Evolutionary conservation across 2,329 filamentous ascomycete genomes (phyloP).

Genomic region (Microthyrium microscopicum): DNA sequence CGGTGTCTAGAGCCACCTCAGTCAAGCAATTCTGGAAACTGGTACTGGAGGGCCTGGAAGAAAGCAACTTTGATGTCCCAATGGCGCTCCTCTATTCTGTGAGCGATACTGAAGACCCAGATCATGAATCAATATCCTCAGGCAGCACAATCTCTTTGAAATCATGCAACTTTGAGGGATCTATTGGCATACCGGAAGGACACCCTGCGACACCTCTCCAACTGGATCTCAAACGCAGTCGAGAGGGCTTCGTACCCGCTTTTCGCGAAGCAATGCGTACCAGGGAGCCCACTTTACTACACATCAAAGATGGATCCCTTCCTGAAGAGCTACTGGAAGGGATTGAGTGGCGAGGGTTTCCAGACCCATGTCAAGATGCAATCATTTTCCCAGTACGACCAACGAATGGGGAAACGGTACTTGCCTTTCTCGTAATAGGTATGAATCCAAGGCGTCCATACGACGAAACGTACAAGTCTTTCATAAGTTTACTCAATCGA

Average conservation of each 20-base stretch:
- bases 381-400: constrained; percentile 10
- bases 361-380: constrained; percentile 17
- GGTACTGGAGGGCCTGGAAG: constrained; percentile 4
- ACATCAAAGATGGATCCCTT: constrained; percentile 6
- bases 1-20: constrained; percentile 13
- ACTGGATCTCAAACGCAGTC: constrained; percentile 11
- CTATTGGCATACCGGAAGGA: constrained; percentile 2
- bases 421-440: constrained; percentile 8
- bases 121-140: constrained; percentile 5
- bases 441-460: constrained; percentile 8
- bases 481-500: constrained; percentile 7
- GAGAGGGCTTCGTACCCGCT: constrained; percentile 17
- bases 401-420: constrained; percentile 7
- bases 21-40: constrained; percentile 29
- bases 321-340: constrained; percentile 11
- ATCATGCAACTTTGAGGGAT: constrained; percentile 6
- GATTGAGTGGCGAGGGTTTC: constrained; percentile 18
- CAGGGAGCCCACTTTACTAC: constrained; percentile 9
- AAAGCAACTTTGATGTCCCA: constrained; percentile 6
- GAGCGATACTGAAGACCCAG: constrained; percentile 4
- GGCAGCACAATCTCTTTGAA: constrained; percentile 5
- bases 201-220: constrained; percentile 7
- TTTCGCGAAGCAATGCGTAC: constrained; percentile 19
- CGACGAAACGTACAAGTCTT: constrained; percentile 7
- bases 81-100: constrained; percentile 7